Percentiles rank a stretch among this genome's conserved stretches.
These are phyloP conservation scores for Rhynchospora pubera DNA, from an alignment of 176 grass and related monocot species.

Conservation along the genomic window DNA sequence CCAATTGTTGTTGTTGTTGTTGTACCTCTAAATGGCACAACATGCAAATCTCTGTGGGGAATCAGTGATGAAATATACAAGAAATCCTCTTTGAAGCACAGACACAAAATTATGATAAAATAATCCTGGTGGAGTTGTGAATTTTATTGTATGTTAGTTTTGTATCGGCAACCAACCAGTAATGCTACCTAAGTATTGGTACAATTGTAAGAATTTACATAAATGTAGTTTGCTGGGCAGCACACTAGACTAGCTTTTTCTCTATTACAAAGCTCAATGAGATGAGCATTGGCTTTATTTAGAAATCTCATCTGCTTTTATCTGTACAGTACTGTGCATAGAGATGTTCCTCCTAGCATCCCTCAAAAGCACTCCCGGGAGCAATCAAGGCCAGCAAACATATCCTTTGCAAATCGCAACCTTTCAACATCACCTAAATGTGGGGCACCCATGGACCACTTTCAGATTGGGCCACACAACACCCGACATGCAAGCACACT, in stretches of 20 bases:
- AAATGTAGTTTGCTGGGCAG: constrained; percentile 1
- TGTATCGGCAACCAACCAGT: neutral
- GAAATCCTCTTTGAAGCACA: neutral
- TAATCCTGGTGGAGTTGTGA: neutral
- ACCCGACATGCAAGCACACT: constrained; percentile 39
- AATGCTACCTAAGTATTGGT: neutral
- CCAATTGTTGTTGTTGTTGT: neutral
- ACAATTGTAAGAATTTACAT: neutral
- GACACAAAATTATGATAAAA: neutral
- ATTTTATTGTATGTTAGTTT: constrained; percentile 7
- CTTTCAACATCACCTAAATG: constrained; percentile 51
- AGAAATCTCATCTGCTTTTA: constrained; percentile 37
- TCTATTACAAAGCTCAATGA: neutral
- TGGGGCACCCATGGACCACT: constrained; percentile 33
- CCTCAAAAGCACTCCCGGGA: constrained; percentile 50
- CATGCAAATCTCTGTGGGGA: neutral
- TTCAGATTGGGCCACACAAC: constrained; percentile 51
- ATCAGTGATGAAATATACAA: neutral
- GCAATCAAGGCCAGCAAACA: constrained; percentile 35
- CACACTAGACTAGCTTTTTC: neutral
- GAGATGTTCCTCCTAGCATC: constrained; percentile 38
- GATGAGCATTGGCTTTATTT: constrained; percentile 18
- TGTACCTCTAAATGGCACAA: neutral
- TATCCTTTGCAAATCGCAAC: constrained; percentile 47
- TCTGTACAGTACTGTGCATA: constrained; percentile 49